Base-by-base conservation (phyloP, 2,329 filamentous ascomycete species). In the Hypoxylon sp. region DNA sequence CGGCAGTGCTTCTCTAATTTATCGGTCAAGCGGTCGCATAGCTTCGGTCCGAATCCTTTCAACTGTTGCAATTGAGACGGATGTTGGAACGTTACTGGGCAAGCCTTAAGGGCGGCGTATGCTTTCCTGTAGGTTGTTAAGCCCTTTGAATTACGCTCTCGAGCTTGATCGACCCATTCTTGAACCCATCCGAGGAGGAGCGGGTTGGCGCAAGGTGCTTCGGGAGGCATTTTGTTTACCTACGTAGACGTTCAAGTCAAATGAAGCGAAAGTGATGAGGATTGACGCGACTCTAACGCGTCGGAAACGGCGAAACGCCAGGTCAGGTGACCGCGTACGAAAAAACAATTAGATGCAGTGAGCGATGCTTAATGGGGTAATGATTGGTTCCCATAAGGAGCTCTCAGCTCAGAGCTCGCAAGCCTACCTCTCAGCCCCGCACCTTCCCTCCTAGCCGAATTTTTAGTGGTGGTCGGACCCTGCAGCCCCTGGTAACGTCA, bases 41-140 rank as follows among this genome's bases (percentile, higher is more conserved):
- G 81, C 72, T 90, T 93, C 0, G 88, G 86, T 0, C 93, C 93
- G 64, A 94, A 89, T 0, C 91, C 91, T 66, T 89, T 89, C n/a
- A 96, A 84, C 72, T 90, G 87, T 72, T 90, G 86, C 1, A 92
- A 87, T 80, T 94, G 87, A 5, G 89, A 89, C 2, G 93, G 92
- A 76, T 96, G 93, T 17, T 86, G 82, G 71, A 93, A 92, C 1
- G 81, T 80, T 41, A 93, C 81, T 0, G 93, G 92, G 69, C 92
- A 94, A 11, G 87, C 87, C 79, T 90, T 92, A 78, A 96, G 87
- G 2, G 92, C 91, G 63, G 93, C 86, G 75, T 93, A 93, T 0
- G 93, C 93, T 72, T 90, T 89, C 70, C 88, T 91, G 78, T 94
- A 95, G 0, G 87, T 90, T n/a, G 85, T 87, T 23, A 89, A 80